Evolutionary conservation across 495 filamentous ascomycete species (phyloP).

Genomic region (Staphylotrichum longicolle): DNA sequence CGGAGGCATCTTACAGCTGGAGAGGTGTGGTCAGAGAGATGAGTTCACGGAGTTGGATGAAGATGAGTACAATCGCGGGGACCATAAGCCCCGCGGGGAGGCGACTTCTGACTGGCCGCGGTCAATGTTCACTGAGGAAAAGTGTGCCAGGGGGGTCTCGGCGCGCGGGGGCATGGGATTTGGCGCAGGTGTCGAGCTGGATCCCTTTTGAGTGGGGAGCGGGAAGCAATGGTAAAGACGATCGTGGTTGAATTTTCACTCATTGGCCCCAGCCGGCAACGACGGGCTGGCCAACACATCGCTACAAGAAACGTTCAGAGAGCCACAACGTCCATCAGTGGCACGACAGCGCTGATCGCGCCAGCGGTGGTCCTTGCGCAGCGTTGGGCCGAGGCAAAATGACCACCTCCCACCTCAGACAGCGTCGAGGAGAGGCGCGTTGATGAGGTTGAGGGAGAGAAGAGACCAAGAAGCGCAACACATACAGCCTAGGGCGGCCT

Average conservation of each 20-base stretch:
- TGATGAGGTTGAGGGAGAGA: too few species aligned
- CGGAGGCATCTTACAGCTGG: slow-evolving; percentile 78
- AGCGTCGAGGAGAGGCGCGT: too few species aligned
- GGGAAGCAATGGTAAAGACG: neutral
- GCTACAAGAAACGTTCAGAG: too few species aligned
- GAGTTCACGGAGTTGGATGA: slow-evolving; percentile 36
- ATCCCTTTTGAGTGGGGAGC: slow-evolving; percentile 34
- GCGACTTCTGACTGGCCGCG: slow-evolving; percentile 26
- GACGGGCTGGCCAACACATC: too few species aligned
- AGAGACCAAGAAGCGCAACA: too few species aligned
- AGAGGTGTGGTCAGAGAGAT: slow-evolving; percentile 51
- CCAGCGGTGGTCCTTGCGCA: too few species aligned
- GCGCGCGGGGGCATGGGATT: slow-evolving; percentile 34
- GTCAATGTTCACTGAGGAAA: slow-evolving; percentile 29
- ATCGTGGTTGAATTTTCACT: neutral
- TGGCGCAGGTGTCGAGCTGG: slow-evolving; percentile 33
- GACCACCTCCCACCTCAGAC: too few species aligned
- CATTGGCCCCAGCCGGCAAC: too few species aligned
- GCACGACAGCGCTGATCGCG: too few species aligned
- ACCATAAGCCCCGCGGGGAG: slow-evolving; percentile 1
- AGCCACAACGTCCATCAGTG: too few species aligned
- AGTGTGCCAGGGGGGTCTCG: slow-evolving; percentile 23
- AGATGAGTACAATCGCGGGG: neutral
- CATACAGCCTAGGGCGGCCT: too few species aligned
- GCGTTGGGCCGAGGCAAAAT: too few species aligned